Evolutionary conservation across 805 yeast genomes (phyloP), one percentile per base, ranked within the genome.

Genomic region (Candida endomychidarum): DNA sequence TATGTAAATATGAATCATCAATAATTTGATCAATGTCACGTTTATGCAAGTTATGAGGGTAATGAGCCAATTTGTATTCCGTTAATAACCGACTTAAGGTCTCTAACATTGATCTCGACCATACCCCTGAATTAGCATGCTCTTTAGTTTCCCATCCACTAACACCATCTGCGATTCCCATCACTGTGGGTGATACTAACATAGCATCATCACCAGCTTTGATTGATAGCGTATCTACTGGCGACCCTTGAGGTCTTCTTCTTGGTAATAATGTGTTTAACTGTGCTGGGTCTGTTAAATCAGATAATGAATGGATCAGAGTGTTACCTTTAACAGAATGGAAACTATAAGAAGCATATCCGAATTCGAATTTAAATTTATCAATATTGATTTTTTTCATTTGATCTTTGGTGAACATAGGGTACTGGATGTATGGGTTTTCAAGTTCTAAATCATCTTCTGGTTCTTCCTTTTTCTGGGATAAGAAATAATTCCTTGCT

Each of bases 151-250:
- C 76, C 80, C 80, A 76, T 1, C 79, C 78, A 15, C 77, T 70
- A 6, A 76, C 78, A 1, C 81, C 81, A 50, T 76, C 81, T 3
- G 81, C 80, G 3, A 76, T 67, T 2, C 77, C 81, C 39, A 76
- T 50, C 30, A 75, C 65, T 4, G 75, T 65, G 0, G 80, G 78
- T 3, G 77, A 70, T 2, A 74, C 72, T 29, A 76, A 57, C 78
- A 76, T 73, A 7, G 81, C 79, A 50, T 76, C 81, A 46, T 76
- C 81, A 1, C 81, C 81, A 16, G 75, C 75, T 45, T 72, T 71
- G 33, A 76, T 66, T 6, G 77, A 70, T 3, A 75, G 53, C 0
- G 81, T 76, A 47, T 75, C 80, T 10, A 61, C 64, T 0, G 78
- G 78, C 16, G 76, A 71, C 3, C 80, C 79, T 31, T 69, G 72